Base-by-base conservation (phyloP, 1,284 basidiomycete genomes). In the Psilocybe mexicana region DNA sequence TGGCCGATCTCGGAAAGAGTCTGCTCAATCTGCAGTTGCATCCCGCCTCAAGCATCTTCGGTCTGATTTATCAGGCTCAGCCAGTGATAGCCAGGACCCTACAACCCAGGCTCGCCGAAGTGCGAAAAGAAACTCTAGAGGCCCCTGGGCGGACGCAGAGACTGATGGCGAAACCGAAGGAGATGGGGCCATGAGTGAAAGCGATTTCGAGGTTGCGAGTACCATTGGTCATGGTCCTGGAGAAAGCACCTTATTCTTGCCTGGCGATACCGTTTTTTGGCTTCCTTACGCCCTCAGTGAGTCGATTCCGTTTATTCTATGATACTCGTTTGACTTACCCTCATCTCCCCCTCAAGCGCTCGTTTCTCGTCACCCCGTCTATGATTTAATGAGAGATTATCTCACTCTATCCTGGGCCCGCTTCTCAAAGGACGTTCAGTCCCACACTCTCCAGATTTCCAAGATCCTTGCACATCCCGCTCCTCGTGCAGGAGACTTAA, bases 371-470 rank as follows among this genome's bases (percentile, higher is more conserved):
- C 90, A 92, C 73, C 94, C 94, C 0, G 92, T 96, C 64, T 96
- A 95, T 74, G 93, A 96, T 69, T 80, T 94, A 55, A 93, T 96
- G 90, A 85, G 92, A 54, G 94, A 96, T 75, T 96, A 94, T 70
- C 83, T 96, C 43, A 94, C 93, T 24, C 84, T 95, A 54, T 92
- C 92, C 24, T 96, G 93, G 93, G 92, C 94, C 11, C 86, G 92
- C 51, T 96, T 94, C 76, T 92, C 90, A 61, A 95, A 94, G 74
- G 92, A 96, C 66, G 92, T 93, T 6, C 90, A 92, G 72, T 90
- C 90, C 2, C 91, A 93, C 68, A 92, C 90, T 2, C 78, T 93
- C 49, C 91, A 92, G 70, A 93, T 93, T 59, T 87, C 87, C 51
- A 92, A 92, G 71, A 91, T 93, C 61, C 82, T 93, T 40, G 86